These are phyloP conservation scores for Colletotrichum orbiculare DNA, from an alignment of 2,329 filamentous ascomycete genomes.

Conservation along the genomic window DNA sequence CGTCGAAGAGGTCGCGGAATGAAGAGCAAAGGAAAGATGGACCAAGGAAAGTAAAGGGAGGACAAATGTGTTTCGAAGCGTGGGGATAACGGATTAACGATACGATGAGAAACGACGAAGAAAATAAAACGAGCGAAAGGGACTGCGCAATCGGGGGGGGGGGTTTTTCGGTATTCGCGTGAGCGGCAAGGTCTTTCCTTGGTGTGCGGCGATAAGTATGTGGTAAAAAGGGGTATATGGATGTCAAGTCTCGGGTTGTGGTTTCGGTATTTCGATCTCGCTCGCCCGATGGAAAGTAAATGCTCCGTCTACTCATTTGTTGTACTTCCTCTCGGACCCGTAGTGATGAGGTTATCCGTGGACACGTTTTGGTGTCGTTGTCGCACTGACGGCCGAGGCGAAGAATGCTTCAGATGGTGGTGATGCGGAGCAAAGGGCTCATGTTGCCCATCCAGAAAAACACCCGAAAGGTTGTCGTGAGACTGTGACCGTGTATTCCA, in stretches of 20 bases:
- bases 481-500: slow-evolving; percentile 32
- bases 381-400: slow-evolving; percentile 17
- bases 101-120: background rate
- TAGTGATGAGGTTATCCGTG: slow-evolving; percentile 29
- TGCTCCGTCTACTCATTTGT: background rate
- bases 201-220: slow-evolving; percentile 33
- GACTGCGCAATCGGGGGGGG: slow-evolving; percentile 18
- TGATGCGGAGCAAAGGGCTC: background rate
- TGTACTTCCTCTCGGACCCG: slow-evolving; percentile 1
- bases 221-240: slow-evolving; percentile 34
- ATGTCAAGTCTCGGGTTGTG: slow-evolving; percentile 15
- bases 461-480: slow-evolving; percentile 29
- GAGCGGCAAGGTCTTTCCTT: slow-evolving; percentile 44
- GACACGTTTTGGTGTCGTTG: slow-evolving; percentile 12
- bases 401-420: slow-evolving; percentile 3
- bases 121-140: slow-evolving; percentile 3
- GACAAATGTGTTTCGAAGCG: slow-evolving; percentile 28
- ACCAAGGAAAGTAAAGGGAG: slow-evolving; percentile 34
- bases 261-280: background rate
- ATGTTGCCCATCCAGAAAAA: background rate
- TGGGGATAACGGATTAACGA: background rate
- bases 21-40: slow-evolving; percentile 34
- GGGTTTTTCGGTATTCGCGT: slow-evolving; percentile 43
- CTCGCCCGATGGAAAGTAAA: background rate
- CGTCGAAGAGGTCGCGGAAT: slow-evolving; percentile 14